Evolutionary conservation across 129 eudicot genomes (phyloP).

Genomic region (Chrysanthemum lavandulifolium): DNA sequence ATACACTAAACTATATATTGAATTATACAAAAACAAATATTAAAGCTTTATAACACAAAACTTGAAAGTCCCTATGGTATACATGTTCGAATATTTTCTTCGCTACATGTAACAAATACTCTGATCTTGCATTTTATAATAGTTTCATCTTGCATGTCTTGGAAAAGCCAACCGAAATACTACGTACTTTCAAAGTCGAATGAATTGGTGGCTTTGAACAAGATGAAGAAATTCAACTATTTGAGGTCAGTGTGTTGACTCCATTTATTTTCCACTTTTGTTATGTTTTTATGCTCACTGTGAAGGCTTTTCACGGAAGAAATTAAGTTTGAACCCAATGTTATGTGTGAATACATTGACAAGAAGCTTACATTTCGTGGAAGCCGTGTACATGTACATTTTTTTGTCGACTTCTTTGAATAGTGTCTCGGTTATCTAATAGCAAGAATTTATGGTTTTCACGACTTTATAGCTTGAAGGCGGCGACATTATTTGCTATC

Average conservation of each 20-base stretch:
- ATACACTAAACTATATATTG: background rate
- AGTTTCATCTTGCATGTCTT: no score
- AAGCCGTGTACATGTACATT: conserved; percentile 54
- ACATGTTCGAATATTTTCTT: no score
- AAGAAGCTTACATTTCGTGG: conserved; percentile 55
- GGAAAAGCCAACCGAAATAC: conserved; percentile 65
- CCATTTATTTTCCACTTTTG: background rate
- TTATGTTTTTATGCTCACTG: background rate
- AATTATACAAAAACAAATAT: no score
- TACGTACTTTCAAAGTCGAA: conserved; percentile 58
- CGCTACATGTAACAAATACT: no score
- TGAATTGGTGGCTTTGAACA: conserved; percentile 77
- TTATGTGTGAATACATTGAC: conserved; percentile 79
- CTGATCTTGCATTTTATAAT: background rate
- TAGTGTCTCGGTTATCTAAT: background rate
- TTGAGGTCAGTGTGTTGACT: conserved; percentile 46
- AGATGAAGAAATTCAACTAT: conserved; percentile 83
- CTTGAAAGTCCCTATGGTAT: no score
- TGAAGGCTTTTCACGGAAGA: conserved; percentile 45
- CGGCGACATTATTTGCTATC: conserved; percentile 91
- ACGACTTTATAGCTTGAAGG: conserved; percentile 72
- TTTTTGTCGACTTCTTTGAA: background rate
- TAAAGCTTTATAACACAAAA: no score
- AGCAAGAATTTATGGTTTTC: background rate
- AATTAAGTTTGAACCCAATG: conserved; percentile 73